Conservation (phyloP, 2,329 filamentous ascomycete species). For the Penicillium oxalicum region DNA sequence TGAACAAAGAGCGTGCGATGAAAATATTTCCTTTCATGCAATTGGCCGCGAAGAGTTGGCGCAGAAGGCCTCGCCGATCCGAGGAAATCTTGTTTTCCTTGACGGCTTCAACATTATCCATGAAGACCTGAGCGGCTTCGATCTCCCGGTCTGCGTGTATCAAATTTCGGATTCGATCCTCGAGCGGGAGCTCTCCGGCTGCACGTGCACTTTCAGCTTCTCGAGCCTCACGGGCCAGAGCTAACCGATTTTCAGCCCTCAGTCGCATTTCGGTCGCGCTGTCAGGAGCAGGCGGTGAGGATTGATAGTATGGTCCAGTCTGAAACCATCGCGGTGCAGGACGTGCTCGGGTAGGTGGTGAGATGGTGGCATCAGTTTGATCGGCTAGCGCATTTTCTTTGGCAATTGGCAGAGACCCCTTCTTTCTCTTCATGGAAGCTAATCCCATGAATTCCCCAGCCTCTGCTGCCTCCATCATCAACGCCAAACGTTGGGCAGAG, state of each 20-base stretch:
- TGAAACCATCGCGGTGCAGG: neutral
- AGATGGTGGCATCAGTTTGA: neutral
- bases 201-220: constrained; percentile 7
- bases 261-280: neutral
- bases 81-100: constrained; percentile 19
- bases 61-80: constrained; percentile 26
- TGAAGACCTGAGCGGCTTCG: constrained; percentile 34
- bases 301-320: neutral
- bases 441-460: constrained; percentile 39
- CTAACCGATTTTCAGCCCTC: constrained; percentile 5
- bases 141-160: constrained; percentile 26
- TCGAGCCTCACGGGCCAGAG: constrained; percentile 6
- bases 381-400: constrained; percentile 2
- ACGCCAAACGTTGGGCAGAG: constrained; percentile 31
- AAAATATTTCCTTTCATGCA: constrained; percentile 34
- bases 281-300: neutral
- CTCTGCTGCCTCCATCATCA: constrained; percentile 42
- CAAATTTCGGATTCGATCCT: constrained; percentile 21
- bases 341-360: neutral
- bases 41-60: constrained; percentile 31
- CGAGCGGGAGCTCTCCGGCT: constrained; percentile 8
- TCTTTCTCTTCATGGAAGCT: constrained; percentile 30
- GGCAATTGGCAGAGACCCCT: constrained; percentile 5
- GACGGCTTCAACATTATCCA: constrained; percentile 20
- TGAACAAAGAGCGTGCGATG: constrained; percentile 34